Evolutionary conservation across 768 basidiomycete genomes (phyloP).

Genomic region (Lentinus tigrinus): DNA sequence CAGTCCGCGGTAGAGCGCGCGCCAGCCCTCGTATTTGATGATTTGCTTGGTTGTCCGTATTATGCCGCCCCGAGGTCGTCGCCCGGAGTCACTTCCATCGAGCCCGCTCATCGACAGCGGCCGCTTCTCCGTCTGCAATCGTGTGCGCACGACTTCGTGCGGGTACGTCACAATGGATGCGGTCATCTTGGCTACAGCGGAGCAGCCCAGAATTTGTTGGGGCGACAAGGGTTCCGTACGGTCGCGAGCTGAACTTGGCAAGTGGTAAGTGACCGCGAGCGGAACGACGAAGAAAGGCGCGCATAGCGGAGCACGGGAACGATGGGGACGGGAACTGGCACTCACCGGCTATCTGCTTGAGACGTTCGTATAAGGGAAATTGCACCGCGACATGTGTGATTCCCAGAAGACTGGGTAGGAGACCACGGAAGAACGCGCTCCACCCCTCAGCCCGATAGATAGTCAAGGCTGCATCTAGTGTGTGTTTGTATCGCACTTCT

Average conservation of each 20-base stretch:
- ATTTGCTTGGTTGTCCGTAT: slow-evolving; percentile 73
- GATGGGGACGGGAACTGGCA: slow-evolving; percentile 20
- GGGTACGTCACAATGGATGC: slow-evolving; percentile 96
- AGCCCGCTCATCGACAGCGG: slow-evolving; percentile 51
- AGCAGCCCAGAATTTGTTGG: slow-evolving; percentile 77
- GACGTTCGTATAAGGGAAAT: slow-evolving; percentile 93
- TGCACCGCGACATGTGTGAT: slow-evolving; percentile 96
- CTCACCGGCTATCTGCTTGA: slow-evolving; percentile 86
- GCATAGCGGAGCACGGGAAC: not conserved
- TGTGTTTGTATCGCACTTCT: slow-evolving; percentile 83
- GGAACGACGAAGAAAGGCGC: not conserved
- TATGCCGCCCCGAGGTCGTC: slow-evolving; percentile 60
- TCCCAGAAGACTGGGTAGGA: slow-evolving; percentile 90
- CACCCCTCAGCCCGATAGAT: slow-evolving; percentile 90
- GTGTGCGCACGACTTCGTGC: slow-evolving; percentile 98
- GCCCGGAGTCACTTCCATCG: slow-evolving; percentile 57
- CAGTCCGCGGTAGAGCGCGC: slow-evolving; percentile 87
- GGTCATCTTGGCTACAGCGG: slow-evolving; percentile 93
- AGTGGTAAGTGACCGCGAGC: not conserved
- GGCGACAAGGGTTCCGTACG: slow-evolving; percentile 46
- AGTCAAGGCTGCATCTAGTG: slow-evolving; percentile 82
- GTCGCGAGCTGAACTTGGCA: slow-evolving; percentile 44
- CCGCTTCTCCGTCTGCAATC: slow-evolving; percentile 82
- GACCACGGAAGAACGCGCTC: slow-evolving; percentile 90
- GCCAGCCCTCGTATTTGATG: slow-evolving; percentile 81